Evolutionary conservation across 108 stramenopile genomes (phyloP), one percentile per base, ranked within the genome.

Genomic region (Cyclotella atomus): DNA sequence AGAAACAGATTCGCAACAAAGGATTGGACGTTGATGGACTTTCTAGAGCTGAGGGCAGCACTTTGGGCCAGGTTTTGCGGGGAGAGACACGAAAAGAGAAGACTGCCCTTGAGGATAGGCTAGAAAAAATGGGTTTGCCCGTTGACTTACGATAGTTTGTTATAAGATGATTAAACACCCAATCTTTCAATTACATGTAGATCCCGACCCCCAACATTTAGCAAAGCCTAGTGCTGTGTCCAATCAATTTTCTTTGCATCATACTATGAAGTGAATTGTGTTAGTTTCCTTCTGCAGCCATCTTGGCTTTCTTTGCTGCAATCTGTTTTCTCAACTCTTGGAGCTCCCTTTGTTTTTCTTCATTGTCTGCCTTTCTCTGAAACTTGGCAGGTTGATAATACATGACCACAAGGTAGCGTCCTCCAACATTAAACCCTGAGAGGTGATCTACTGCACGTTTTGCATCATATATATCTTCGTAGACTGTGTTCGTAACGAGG

Each of bases 401-500:
- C 76, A 99, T 88, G 8, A 97, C 96, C 24, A 97, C 92, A 19
- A 99, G 81, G 63, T 98, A 99, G 25, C 97, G 80, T 7, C 98
- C 99, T 44, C 97, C 96, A 3, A 99, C 98, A 74, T 97, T 98
- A 83, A 99, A 99, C 36, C 99, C 99, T 57, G 85, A 84, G 23
- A 99, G 70, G 70, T 98, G 95, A 80, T 98, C 98, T 2, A 98
- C 96, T 2, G 99, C 99, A 19, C 87, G 82, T 80, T 98, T 98
- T 56, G 99, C 99, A 79, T 99, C 99, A 70, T 95, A 97, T 62
- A 98, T 98, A 67, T 99, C 96, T 71, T 94, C 93, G 59, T 91
- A 94, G 0, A 94, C 74, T 75, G 27, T 24, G 3, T 9, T 32
- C 30, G n/a, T n/a, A n/a, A n/a, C n/a, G n/a, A n/a, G n/a, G n/a